These are phyloP conservation scores for Xylariales sp. DNA, from an alignment of 2,329 filamentous ascomycete species.

Conservation along the genomic window DNA sequence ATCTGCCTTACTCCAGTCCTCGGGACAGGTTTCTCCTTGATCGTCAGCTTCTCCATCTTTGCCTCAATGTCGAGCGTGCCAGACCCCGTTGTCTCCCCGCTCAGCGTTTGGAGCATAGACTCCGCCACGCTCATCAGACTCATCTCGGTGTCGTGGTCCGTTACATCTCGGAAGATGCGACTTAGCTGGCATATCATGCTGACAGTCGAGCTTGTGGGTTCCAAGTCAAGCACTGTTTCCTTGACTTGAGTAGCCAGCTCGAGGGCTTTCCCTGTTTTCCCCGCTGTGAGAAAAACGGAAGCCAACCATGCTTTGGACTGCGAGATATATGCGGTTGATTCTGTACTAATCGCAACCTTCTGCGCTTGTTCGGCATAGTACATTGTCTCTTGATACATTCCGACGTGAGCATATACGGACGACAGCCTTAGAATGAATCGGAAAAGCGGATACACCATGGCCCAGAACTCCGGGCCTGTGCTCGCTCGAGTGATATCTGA, in stretches of 20 bases:
- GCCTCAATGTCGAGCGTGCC: conserved; percentile 28
- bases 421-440: conserved; percentile 69
- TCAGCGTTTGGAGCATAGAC: conserved; percentile 35
- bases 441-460: conserved; percentile 68
- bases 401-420: conserved; percentile 74
- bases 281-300: conserved; percentile 52
- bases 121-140: conserved; percentile 46
- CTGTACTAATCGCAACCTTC: conserved; percentile 67
- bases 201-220: conserved; percentile 39
- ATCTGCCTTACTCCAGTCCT: conserved; percentile 16
- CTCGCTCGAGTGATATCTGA: conserved; percentile 16
- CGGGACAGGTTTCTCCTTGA: conserved; percentile 25
- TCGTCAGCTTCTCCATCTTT: conserved; percentile 29
- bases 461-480: conserved; percentile 71
- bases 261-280: conserved; percentile 53
- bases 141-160: conserved; percentile 38
- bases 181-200: conserved; percentile 51
- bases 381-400: conserved; percentile 80
- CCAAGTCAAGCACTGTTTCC: conserved; percentile 42
- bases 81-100: conserved; percentile 13
- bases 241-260: conserved; percentile 51
- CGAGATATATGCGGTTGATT: conserved; percentile 54
- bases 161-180: conserved; percentile 48
- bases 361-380: conserved; percentile 83
- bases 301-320: conserved; percentile 52